Evolutionary conservation across 208 protist species (phyloP), one percentile per base, ranked within the genome.

Genomic region (Angomonas deanei): DNA sequence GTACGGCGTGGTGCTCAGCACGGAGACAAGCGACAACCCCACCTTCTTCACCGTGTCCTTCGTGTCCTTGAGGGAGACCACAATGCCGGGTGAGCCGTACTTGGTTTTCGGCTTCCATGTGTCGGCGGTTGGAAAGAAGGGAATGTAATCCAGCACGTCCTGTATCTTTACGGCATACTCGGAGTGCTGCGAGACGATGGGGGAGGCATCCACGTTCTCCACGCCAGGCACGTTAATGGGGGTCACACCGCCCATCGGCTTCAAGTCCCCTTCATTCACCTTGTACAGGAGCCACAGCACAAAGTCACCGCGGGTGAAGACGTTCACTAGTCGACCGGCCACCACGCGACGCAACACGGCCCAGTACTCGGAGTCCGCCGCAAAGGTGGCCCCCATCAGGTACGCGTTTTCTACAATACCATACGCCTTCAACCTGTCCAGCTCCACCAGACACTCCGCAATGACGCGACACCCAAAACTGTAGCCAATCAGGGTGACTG

Each of bases 351-450:
- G 78, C 65, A 93, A 55, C 38, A 66, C 49, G 1, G 36, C 26
- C 92, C 92, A 97, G 55, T 78, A 54, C 39, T 55, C 46, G 0
- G 63, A 54, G 46, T 88, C 78, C 15, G 83, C 72, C 46, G 72
- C 61, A 31, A 92, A 74, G 11, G 82, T 84, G 13, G 66, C 61
- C 21, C 92, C 92, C 19, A 96, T 61, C 26, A 97, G 64, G 69
- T 88, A 93, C 30, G 86, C 89, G 63, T 93, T 90, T 53, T 97
- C 88, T 21, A 97, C 80, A 8, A 97, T 62, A 27, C 74, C 74
- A 38, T 79, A 80, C 8, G 78, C 80, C 38, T 79, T 49, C 27
- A 77, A 68, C 47, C 70, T 64, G 24, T 81, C 56, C 32, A 97
- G 74, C 74, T 86, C 85, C 3, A 58, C 56, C 53, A 96, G 76